A percentile compares a stretch with the other conserved stretches of the same genome.
Conservation (phyloP, 768 basidiomycete species). For the Coprinopsis sp. region DNA sequence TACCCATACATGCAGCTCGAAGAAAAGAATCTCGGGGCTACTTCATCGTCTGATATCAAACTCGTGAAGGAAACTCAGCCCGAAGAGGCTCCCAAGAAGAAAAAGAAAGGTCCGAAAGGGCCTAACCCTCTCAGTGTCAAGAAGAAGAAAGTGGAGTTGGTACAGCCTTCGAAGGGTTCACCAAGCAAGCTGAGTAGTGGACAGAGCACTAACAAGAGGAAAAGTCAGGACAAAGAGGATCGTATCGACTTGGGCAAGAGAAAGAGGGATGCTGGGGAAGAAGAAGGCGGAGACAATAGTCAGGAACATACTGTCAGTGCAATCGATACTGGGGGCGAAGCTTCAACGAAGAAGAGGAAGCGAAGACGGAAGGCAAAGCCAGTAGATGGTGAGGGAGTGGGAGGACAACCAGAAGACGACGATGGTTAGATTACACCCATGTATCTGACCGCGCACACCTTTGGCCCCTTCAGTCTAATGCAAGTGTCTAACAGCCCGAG, state of each 20-base stretch:
- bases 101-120: conserved; percentile 72
- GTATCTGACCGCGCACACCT: neutral
- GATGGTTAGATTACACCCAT: neutral
- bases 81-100: conserved; percentile 40
- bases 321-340: neutral
- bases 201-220: conserved; percentile 14
- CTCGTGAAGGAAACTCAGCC: conserved; percentile 32
- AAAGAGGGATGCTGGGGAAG: conserved; percentile 17
- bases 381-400: neutral
- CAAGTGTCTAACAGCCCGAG: too few species aligned
- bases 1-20: conserved; percentile 46
- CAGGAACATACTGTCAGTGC: neutral
- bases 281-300: conserved; percentile 13
- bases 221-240: conserved; percentile 15
- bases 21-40: conserved; percentile 54
- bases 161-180: conserved; percentile 34
- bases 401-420: neutral
- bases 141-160: conserved; percentile 58
- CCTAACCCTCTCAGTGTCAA: conserved; percentile 93
- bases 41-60: conserved; percentile 41
- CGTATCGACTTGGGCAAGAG: conserved; percentile 21
- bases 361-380: conserved; percentile 18
- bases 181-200: conserved; percentile 37
- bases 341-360: conserved; percentile 15
- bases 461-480: neutral